Evolutionary conservation across 495 filamentous ascomycete species (phyloP).

Genomic region (Baudoinia panamericana): DNA sequence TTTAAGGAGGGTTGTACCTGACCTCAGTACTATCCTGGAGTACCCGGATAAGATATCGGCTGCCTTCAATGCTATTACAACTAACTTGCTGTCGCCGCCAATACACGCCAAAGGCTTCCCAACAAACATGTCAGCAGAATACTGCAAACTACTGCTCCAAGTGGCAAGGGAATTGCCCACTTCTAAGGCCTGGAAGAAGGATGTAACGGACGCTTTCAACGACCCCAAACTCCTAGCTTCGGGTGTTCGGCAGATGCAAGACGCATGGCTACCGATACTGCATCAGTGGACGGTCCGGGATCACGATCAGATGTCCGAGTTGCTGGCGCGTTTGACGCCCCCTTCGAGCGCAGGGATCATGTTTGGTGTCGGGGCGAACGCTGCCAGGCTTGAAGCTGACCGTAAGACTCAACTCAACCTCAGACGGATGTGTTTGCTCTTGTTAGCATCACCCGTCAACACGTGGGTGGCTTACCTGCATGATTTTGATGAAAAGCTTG

Average conservation of each 20-base stretch:
- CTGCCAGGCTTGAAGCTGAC: conserved; percentile 87
- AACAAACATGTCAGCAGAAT: conserved; percentile 60
- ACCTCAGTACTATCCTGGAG: conserved; percentile 70
- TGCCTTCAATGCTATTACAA: conserved; percentile 66
- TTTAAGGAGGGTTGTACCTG: conserved; percentile 18
- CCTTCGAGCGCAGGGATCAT: conserved; percentile 94
- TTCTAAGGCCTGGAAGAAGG: conserved; percentile 86
- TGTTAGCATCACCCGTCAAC: conserved; percentile 61
- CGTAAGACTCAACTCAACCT: conserved; percentile 86
- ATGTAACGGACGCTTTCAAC: conserved; percentile 81
- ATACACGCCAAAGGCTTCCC: conserved; percentile 81
- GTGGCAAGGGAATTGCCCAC: conserved; percentile 62
- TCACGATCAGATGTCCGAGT: conserved; percentile 74
- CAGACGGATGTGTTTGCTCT: conserved; percentile 61
- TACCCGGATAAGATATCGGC: conserved; percentile 72
- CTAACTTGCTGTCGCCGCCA: conserved; percentile 67
- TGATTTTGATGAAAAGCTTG: conserved; percentile 64
- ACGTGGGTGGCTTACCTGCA: conserved; percentile 65
- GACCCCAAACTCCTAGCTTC: conserved; percentile 71
- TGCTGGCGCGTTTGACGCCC: conserved; percentile 62
- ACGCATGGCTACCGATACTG: conserved; percentile 69
- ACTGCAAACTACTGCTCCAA: conserved; percentile 61
- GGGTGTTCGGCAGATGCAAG: conserved; percentile 47
- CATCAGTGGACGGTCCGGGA: conserved; percentile 72
- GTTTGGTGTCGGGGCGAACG: conserved; percentile 91